Evolutionary conservation across 108 stramenopile species (phyloP).

Genomic region (Discostella stelligeroides): DNA sequence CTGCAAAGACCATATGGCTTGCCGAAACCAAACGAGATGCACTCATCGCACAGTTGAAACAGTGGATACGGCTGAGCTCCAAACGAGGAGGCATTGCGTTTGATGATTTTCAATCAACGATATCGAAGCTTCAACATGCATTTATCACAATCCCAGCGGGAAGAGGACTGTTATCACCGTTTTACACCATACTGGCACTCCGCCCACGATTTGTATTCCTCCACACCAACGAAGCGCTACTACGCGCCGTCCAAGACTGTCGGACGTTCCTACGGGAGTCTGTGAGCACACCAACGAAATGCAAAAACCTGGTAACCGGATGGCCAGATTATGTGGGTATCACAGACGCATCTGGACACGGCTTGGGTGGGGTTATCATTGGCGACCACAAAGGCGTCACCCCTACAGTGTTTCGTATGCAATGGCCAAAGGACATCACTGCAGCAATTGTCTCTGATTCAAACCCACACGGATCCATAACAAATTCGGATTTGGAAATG

Average conservation of each 20-base stretch:
- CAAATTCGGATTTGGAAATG: slow-evolving; percentile 10
- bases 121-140: slow-evolving; percentile 12
- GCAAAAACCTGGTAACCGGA: too few relatives aligned
- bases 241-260: neutral
- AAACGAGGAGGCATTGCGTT: slow-evolving; percentile 1
- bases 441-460: neutral
- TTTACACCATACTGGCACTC: neutral
- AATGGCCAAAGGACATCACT: neutral
- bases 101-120: slow-evolving; percentile 6
- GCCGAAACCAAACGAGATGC: neutral
- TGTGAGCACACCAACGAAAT: neutral
- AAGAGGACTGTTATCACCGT: too few relatives aligned
- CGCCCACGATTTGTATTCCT: slow-evolving; percentile 1
- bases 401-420: neutral
- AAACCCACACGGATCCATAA: neutral
- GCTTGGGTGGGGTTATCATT: too few relatives aligned
- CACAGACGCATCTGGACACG: neutral
- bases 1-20: slow-evolving; percentile 22
- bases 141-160: too few relatives aligned
- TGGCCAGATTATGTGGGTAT: neutral
- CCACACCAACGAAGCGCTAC: neutral
- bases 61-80: neutral
- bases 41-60: neutral
- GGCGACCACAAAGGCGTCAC: neutral
- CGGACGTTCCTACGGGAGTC: slow-evolving; percentile 3